Evolutionary conservation across 495 filamentous ascomycete species (phyloP), one percentile per base, ranked within the genome.

Genomic region (Penicillium silybi): DNA sequence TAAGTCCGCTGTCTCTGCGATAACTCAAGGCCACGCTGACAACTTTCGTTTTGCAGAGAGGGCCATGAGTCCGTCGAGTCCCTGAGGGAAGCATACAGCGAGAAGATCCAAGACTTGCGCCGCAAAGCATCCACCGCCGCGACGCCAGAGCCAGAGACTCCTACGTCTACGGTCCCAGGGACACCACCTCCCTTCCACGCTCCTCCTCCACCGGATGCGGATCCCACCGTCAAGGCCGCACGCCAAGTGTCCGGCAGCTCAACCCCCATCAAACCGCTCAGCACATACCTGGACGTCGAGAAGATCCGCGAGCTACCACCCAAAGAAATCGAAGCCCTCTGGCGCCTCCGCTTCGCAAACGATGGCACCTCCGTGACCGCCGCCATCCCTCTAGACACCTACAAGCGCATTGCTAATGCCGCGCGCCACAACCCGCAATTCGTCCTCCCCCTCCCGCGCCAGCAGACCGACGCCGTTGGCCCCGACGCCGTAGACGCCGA

Each of bases 251-350:
- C 67, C 52, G 41, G 54, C 29, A 59, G 65, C 32, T 57, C 67
- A 15, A 76, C 75, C 18, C 83, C 84, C 40, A 75, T 96, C 50
- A 96, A 95, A 61, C 85, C 87, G 0, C 85, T 98, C 41, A 82
- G 82, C 57, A 80, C 85, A 45, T 96, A 85, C 75, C 77, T 98
- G 53, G 88, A 97, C 66, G 73, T 97, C 42, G 70, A 82, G 43
- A 96, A 95, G 63, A 83, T 85, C 38, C 71, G 73, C 42, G 58
- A 67, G 25, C 86, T 97, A 16, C 89, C 92, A 0, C 58, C 76
- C n/a, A 83, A 85, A 58, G 90, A 97, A 63, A 86, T 97, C 49
- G 83, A 90, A 62, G 80, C 85, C 22, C 80, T 97, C 60, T 98
- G 93, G 93, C 88, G 91, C 2, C 81, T 93, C n/a, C 87, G 88